Percentiles rank a stretch among this genome's conserved stretches.
Conservation (phyloP, 495 filamentous ascomycete genomes). For the Aspergillus bridgeri region DNA sequence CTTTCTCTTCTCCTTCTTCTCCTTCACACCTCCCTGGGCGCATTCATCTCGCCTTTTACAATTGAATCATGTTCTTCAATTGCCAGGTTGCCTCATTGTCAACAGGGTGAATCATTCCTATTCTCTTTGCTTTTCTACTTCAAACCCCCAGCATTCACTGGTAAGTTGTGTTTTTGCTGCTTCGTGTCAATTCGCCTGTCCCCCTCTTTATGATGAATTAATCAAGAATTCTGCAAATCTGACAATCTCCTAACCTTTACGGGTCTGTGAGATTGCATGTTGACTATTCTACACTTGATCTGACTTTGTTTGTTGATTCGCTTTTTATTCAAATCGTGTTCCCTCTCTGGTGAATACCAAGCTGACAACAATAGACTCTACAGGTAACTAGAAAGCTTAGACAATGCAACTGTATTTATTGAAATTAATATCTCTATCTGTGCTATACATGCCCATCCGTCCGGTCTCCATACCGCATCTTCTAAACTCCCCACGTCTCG, state of each 20-base stretch:
- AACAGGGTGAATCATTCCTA: too few species aligned
- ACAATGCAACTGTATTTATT: background rate
- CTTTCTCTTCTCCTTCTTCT: conserved; percentile 1
- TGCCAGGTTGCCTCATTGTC: too few species aligned
- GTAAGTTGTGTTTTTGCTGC: background rate
- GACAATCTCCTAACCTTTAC: conserved; percentile 41
- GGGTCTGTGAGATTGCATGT: conserved; percentile 44
- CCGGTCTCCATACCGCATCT: background rate
- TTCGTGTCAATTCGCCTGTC: background rate
- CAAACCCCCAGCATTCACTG: background rate
- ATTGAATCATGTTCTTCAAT: background rate
- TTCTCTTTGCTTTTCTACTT: too few species aligned
- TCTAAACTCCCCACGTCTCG: background rate
- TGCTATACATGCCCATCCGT: background rate
- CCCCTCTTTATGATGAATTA: conserved; percentile 41
- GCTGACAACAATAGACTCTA: conserved; percentile 11
- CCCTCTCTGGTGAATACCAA: conserved; percentile 3
- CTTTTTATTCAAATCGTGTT: conserved; percentile 2
- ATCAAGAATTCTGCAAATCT: conserved; percentile 57
- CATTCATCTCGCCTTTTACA: background rate
- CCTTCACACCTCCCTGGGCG: background rate
- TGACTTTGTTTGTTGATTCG: conserved; percentile 30
- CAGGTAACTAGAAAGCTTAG: conserved; percentile 5
- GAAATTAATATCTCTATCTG: background rate
- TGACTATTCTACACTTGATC: conserved; percentile 58